Conservation (phyloP, 2,329 filamentous ascomycete species). For the Diaporthe velutina region DNA sequence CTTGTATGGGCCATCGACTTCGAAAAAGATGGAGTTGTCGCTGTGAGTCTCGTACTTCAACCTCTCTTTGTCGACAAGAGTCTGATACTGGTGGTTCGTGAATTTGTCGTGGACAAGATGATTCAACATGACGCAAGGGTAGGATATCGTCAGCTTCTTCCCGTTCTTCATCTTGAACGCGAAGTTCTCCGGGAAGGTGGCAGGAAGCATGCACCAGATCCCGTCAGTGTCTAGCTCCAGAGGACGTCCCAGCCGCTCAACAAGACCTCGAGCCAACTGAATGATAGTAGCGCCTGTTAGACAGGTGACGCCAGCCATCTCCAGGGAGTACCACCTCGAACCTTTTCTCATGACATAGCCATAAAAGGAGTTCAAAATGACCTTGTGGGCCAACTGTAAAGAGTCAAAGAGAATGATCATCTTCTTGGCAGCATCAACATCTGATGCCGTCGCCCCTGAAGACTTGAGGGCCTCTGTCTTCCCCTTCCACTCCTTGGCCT, state of each 20-base stretch:
- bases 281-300: slow-evolving; percentile 97
- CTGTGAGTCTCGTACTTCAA: slow-evolving; percentile 97
- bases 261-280: slow-evolving; percentile 92
- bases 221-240: slow-evolving; percentile 97
- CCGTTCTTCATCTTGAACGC: slow-evolving; percentile 93
- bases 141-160: slow-evolving; percentile 96
- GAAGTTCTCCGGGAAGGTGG: slow-evolving; percentile 97
- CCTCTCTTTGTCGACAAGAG: slow-evolving; percentile 80
- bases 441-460: slow-evolving; percentile 78
- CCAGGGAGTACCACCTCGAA: slow-evolving; percentile 98
- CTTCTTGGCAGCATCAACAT: slow-evolving; percentile 96
- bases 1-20: slow-evolving; percentile 97
- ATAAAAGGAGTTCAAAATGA: slow-evolving; percentile 99
- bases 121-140: slow-evolving; percentile 99
- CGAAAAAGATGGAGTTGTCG: slow-evolving; percentile 99
- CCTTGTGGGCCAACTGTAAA: slow-evolving; percentile 95
- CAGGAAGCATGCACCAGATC: slow-evolving; percentile 99
- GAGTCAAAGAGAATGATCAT: slow-evolving; percentile 98
- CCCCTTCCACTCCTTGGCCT: slow-evolving; percentile 98
- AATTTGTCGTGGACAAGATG: slow-evolving; percentile 95
- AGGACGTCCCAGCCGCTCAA: slow-evolving; percentile 92
- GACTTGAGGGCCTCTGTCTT: slow-evolving; percentile 91
- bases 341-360: slow-evolving; percentile 99
- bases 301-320: slow-evolving; percentile 99
- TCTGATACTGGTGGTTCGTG: slow-evolving; percentile 98